A percentile compares a stretch with the other conserved stretches of the same genome.
phyloP scores from a whole-genome alignment of 2,329 filamentous ascomycete species.

The Dichotomopilus funicola region DNA sequence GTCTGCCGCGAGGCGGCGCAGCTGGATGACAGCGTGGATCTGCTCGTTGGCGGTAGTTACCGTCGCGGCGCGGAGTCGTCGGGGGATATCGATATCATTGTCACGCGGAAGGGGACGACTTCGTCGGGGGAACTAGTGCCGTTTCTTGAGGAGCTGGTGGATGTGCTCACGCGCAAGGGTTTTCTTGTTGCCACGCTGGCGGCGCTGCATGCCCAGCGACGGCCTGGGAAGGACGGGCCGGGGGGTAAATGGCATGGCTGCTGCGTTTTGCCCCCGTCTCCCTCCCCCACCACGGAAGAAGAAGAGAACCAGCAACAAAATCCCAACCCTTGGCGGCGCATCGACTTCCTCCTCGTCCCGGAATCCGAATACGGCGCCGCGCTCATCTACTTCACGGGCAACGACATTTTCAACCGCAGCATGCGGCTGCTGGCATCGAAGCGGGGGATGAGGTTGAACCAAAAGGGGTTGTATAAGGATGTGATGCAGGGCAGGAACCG shows the following conservation, averaged over 20 bases:
- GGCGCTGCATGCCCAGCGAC: constrained; percentile 32
- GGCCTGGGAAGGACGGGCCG: constrained; percentile 34
- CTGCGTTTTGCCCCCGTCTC: constrained; percentile 48
- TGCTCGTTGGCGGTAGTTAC: constrained; percentile 79
- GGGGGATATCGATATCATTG: constrained; percentile 78
- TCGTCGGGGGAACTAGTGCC: constrained; percentile 50
- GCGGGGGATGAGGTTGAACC: constrained; percentile 80
- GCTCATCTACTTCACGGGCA: constrained; percentile 90
- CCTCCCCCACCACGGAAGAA: too few relatives aligned
- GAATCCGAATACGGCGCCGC: constrained; percentile 74
- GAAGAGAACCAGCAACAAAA: neutral
- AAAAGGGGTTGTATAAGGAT: constrained; percentile 69
- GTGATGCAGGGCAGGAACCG: constrained; percentile 54
- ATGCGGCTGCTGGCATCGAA: constrained; percentile 67
- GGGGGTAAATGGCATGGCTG: constrained; percentile 87
- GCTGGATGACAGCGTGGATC: constrained; percentile 58
- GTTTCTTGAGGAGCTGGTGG: constrained; percentile 59
- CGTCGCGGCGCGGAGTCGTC: constrained; percentile 68
- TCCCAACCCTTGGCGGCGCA: constrained; percentile 61
- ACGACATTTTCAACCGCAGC: constrained; percentile 90
- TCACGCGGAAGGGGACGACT: constrained; percentile 60
- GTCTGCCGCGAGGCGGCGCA: constrained; percentile 53
- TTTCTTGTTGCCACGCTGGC: constrained; percentile 70
- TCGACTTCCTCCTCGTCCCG: constrained; percentile 81
- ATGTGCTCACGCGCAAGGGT: constrained; percentile 47